phyloP scores from a whole-genome alignment of 176 grass and related monocot species.

The Triticum dicoccoides region DNA sequence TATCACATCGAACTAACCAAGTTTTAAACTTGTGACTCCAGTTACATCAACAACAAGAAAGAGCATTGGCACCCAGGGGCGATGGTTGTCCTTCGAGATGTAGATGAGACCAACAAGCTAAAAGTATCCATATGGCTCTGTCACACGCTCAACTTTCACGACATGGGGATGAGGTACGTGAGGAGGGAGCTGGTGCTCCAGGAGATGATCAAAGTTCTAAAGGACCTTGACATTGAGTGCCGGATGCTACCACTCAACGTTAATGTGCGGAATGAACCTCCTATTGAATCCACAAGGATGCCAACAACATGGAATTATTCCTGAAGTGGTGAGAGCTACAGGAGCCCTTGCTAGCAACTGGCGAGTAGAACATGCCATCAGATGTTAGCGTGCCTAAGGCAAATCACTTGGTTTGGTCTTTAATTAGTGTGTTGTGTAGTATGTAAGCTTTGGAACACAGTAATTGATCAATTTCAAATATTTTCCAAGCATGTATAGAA shows the following conservation, averaged over 20 bases:
- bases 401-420: neutral
- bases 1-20: neutral
- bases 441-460: too few species aligned
- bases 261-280: neutral
- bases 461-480: too few species aligned
- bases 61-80: neutral
- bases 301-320: neutral
- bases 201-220: neutral
- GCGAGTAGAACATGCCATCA: neutral
- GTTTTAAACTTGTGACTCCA: neutral
- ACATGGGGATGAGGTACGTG: neutral
- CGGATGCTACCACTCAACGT: neutral
- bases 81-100: neutral
- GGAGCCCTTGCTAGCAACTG: neutral
- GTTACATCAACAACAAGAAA: neutral
- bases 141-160: neutral
- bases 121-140: neutral
- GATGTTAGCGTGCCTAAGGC: neutral
- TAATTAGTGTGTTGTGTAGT: neutral
- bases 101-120: neutral
- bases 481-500: too few species aligned
- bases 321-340: neutral
- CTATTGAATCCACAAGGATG: neutral
- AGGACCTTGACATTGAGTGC: neutral
- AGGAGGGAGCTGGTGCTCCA: constrained; percentile 5